Evolutionary conservation across 768 basidiomycete species (phyloP), one percentile per base, ranked within the genome.

Genomic region (Phylloporus arenicola): DNA sequence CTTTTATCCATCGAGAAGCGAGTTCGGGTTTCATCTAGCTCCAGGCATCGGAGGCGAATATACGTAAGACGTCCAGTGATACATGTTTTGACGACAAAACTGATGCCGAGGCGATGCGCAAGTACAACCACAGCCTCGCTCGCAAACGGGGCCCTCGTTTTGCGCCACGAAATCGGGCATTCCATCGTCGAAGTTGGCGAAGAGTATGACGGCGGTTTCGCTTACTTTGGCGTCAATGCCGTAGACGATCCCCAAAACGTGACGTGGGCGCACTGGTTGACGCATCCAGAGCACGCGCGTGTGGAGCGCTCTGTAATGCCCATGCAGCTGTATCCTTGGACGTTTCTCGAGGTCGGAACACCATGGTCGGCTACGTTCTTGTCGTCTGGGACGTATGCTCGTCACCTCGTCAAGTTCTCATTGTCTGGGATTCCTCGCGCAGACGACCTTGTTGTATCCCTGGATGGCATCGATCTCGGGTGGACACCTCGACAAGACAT

Each of bases 141-240:
- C 17, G 73, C 80, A 12, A 91, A 89, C 47, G 87, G 88, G 0
- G 78, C 86, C 16, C 75, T 86, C 17, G 85, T 89, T 6, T 75
- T 90, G 27, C 78, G 86, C 6, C 88, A 88, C 58, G 88, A 89
- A 64, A 78, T 89, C 1, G 88, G 88, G 0, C 88, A 91, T 67
- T 87, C 85, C 20, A 79, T 89, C 43, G 86, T 89, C 57, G 70
- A 79, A 7, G 82, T 88, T 17, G 88, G 88, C 4, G 88, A 90
- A 67, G 88, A 89, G 68, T 89, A 91, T 60, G 88, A 90, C 55
- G 88, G 87, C 12, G 88, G 86, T 4, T 80, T 67, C 53, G 82
- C 73, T 3, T 91, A 90, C 64, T 86, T 76, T 57, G 88, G 88
- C 14, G 73, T 75, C 31, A 87, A 91, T 58, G 77, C 84, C 4